These are phyloP conservation scores for Polytolypa hystricis DNA, from an alignment of 2,329 filamentous ascomycete genomes.

Conservation along the genomic window DNA sequence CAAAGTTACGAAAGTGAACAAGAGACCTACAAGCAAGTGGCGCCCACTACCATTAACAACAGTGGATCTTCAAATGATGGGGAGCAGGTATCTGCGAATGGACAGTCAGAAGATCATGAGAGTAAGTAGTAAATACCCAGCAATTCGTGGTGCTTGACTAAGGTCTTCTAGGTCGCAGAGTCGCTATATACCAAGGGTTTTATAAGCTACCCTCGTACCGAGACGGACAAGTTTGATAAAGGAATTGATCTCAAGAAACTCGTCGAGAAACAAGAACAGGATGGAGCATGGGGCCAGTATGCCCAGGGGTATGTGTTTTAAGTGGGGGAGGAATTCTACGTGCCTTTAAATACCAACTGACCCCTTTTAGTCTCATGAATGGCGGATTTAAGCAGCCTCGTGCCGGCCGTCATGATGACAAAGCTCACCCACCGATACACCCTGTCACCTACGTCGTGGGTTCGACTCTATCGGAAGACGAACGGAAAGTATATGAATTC, in stretches of 20 bases:
- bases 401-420: constrained; percentile 80
- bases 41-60: constrained; percentile 89
- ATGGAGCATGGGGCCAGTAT: constrained; percentile 67
- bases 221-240: constrained; percentile 89
- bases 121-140: constrained; percentile 24
- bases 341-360: constrained; percentile 4
- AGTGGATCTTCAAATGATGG: constrained; percentile 92
- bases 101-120: constrained; percentile 84
- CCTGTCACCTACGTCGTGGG: constrained; percentile 75
- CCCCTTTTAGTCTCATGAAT: constrained; percentile 44
- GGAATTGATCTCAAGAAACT: constrained; percentile 74
- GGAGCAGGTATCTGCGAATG: constrained; percentile 79
- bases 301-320: constrained; percentile 51
- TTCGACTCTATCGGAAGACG: constrained; percentile 48
- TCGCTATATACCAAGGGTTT: constrained; percentile 84
- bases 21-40: constrained; percentile 89
- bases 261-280: constrained; percentile 72
- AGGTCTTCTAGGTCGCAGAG: constrained; percentile 51
- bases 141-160: neutral
- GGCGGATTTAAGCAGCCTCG: constrained; percentile 74
- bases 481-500: constrained; percentile 80
- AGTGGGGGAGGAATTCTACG: too few relatives aligned
- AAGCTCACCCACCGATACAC: constrained; percentile 94
- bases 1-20: constrained; percentile 71
- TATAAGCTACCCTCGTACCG: constrained; percentile 94